Conservation (phyloP, 2,329 filamentous ascomycete genomes). For the Annulohypoxylon truncatum region DNA sequence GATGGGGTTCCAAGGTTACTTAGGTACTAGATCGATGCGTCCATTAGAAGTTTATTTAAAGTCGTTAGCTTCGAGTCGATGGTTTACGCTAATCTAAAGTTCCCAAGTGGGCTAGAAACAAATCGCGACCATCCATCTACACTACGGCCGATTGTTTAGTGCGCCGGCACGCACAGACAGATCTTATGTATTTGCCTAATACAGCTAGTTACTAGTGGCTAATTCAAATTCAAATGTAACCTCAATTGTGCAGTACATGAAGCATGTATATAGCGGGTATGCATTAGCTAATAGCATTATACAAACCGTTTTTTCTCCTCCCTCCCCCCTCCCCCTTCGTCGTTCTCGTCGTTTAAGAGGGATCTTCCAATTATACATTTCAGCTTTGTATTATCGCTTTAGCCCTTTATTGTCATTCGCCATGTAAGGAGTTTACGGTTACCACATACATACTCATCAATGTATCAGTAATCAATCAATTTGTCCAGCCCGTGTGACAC, state of each 20-base stretch:
- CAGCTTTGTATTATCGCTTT: conserved; percentile 10
- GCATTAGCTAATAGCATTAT: not conserved
- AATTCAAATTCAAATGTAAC: not conserved
- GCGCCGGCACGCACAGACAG: conserved; percentile 6
- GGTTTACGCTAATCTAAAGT: not conserved
- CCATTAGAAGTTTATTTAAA: conserved; percentile 1
- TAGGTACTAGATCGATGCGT: not conserved
- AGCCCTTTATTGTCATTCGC: not conserved
- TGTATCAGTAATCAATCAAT: conserved; percentile 41
- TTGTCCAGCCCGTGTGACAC: conserved; percentile 17
- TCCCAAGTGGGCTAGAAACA: conserved; percentile 20
- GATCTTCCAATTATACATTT: conserved; percentile 6
- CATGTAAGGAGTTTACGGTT: not conserved
- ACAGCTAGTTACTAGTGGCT: not conserved
- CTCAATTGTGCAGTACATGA: not conserved
- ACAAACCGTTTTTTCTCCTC: not conserved
- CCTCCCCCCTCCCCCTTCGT: not conserved
- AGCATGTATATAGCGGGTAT: not conserved
- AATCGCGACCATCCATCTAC: not conserved
- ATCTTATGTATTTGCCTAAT: not conserved
- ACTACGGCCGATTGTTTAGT: not conserved
- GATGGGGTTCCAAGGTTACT: not conserved
- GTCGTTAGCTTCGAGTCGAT: conserved; percentile 28
- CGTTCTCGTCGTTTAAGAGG: not conserved
- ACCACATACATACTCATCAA: conserved; percentile 4